Evolutionary conservation across 495 filamentous ascomycete species (phyloP).

Genomic region (Podospora anserina): DNA sequence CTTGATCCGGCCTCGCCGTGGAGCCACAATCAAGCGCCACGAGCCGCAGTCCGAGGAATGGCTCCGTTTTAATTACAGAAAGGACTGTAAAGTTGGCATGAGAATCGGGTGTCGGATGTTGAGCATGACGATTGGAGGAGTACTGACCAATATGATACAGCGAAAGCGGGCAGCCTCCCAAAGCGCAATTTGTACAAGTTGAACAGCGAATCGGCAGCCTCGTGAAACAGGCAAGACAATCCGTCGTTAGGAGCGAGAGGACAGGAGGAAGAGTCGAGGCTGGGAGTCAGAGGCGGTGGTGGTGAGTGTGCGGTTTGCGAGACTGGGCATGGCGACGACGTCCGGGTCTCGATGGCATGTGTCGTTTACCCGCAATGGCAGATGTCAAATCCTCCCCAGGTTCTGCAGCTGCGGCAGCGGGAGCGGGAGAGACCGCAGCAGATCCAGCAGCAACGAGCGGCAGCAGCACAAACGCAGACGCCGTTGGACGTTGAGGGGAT

Average conservation of each 20-base stretch:
- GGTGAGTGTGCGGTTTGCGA: conserved; percentile 19
- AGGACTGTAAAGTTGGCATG: conserved; percentile 33
- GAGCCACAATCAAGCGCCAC: background rate
- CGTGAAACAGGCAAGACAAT: conserved; percentile 3
- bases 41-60: conserved; percentile 9
- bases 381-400: conserved; percentile 9
- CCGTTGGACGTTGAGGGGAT: conserved; percentile 13
- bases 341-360: conserved; percentile 1
- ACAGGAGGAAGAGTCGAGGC: conserved; percentile 28
- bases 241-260: conserved; percentile 22
- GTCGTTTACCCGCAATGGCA: conserved; percentile 6
- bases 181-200: conserved; percentile 34
- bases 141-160: conserved; percentile 55
- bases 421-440: background rate
- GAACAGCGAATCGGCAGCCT: conserved; percentile 28
- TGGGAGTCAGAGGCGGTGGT: conserved; percentile 26
- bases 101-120: conserved; percentile 16
- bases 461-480: no score
- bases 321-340: conserved; percentile 34
- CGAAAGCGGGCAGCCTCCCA: conserved; percentile 22
- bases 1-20: conserved; percentile 4
- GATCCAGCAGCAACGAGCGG: conserved; percentile 4
- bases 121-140: conserved; percentile 33
- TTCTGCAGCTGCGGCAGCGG: conserved; percentile 1
- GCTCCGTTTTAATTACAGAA: conserved; percentile 34